Base-by-base conservation (phyloP, 2,329 filamentous ascomycete species). In the Arthrobotrys megalospora region DNA sequence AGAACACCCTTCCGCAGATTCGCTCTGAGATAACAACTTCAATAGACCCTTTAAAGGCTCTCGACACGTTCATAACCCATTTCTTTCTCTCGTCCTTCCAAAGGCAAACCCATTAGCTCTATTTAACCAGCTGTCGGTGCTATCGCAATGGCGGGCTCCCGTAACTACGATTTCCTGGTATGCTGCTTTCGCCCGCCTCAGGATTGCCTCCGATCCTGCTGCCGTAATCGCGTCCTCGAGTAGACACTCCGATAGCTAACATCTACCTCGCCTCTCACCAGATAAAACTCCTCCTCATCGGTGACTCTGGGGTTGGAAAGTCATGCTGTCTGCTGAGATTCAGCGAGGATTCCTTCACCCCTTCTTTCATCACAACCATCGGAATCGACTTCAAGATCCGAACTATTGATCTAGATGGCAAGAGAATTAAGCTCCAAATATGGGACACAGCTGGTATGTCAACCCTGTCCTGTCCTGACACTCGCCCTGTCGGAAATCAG, bases 371-470 rank as follows among this genome's bases (percentile, higher is more conserved):
- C 88, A 97, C 94, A 80, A 99, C 96, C 80, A 99, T 99, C 86
- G 96, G 96, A 82, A 98, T 99, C 87, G 96, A 99, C 87, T 99
- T 99, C 88, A 99, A 99, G 89, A 99, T 99, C 85, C 90, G 96
- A 82, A 99, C 96, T 81, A 99, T 99, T 87, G 96, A 99, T 87
- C 89, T 99, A 82, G 96, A 99, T 86, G 95, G 95, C 85, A 99
- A 99, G 90, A 90, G 95, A 80, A 96, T 99, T 83, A 99, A 99
- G 89, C 87, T 99, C 84, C 96, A 99, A 88, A 99, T 99, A 86
- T 99, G 96, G 96, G 96, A 99, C 84, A 99, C 96, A 28, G 96
- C 96, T 67, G 96, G 81, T 82, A 80, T 47, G 72, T 76, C 53
- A 52, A 19, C 50, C 52, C 8, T 19, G 24, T 21, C 14, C 34